Percentiles rank a stretch among this genome's conserved stretches.
Evolutionary conservation across 2,329 filamentous ascomycete species (phyloP).

Genomic region (Diaporthe humulicola): DNA sequence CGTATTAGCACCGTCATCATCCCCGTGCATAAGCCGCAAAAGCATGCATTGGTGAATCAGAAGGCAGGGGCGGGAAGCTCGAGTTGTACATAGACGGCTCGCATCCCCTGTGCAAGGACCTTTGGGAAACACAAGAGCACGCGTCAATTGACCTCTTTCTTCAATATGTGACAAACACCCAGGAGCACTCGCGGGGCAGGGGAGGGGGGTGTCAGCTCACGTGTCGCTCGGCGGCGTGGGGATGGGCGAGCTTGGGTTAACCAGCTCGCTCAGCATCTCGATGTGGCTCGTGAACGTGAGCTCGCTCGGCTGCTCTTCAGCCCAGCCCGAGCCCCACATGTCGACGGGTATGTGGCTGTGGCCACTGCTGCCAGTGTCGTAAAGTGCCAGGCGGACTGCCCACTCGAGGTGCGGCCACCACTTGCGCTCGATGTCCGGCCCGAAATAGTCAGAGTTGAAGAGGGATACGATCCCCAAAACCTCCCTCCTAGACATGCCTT

Average conservation of each 20-base stretch:
- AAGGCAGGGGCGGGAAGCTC: constrained; percentile 1
- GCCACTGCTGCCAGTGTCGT: constrained; percentile 63
- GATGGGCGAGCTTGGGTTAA: constrained; percentile 39
- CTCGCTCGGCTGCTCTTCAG: constrained; percentile 48
- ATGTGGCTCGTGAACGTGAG: constrained; percentile 58
- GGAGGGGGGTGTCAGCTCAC: constrained; percentile 33
- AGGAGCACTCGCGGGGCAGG: background rate
- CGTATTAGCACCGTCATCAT: constrained; percentile 27
- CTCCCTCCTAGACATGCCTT: constrained; percentile 74
- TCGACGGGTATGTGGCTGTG: constrained; percentile 64
- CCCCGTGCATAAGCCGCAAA: constrained; percentile 30
- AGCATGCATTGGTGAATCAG: constrained; percentile 31
- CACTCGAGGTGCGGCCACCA: constrained; percentile 75
- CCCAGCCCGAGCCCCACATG: constrained; percentile 68
- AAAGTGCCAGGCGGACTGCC: constrained; percentile 71
- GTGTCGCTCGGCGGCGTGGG: constrained; percentile 32
- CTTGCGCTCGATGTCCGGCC: constrained; percentile 53
- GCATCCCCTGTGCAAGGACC: constrained; percentile 21
- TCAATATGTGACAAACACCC: background rate
- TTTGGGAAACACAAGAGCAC: constrained; percentile 30
- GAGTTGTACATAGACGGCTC: constrained; percentile 1
- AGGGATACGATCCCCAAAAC: constrained; percentile 73
- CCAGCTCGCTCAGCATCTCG: constrained; percentile 59
- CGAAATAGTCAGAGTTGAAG: constrained; percentile 67
- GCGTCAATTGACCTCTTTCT: constrained; percentile 31